A percentile compares a stretch with the other conserved stretches of the same genome.
phyloP scores from a whole-genome alignment of 2,329 filamentous ascomycete genomes.

The Diaporthe vexans region DNA sequence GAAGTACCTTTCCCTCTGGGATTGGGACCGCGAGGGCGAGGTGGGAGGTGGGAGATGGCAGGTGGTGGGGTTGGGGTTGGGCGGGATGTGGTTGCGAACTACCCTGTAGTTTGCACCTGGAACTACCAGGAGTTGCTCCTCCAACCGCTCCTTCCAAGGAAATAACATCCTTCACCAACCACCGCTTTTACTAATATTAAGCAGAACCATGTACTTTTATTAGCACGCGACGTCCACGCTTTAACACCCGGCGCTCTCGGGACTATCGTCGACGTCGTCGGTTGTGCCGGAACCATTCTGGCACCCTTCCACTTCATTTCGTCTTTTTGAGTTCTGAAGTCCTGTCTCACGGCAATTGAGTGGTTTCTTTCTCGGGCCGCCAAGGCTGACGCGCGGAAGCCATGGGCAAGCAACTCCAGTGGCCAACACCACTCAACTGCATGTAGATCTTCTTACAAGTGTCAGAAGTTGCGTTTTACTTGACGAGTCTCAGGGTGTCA shows the following conservation, averaged over 20 bases:
- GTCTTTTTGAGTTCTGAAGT: background rate
- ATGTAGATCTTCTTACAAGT: slow-evolving; percentile 4
- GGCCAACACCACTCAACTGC: slow-evolving; percentile 2
- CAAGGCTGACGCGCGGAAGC: slow-evolving; percentile 9
- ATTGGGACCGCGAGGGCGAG: background rate
- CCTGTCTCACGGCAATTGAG: slow-evolving; percentile 19
- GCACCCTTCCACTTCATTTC: background rate
- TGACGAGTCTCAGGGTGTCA: slow-evolving; percentile 13
- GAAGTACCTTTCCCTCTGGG: background rate
- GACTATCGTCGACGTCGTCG: background rate
- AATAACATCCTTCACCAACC: slow-evolving; percentile 32
- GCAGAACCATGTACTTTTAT: slow-evolving; percentile 1
- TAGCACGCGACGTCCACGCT: slow-evolving; percentile 20
- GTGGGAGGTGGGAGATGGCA: background rate
- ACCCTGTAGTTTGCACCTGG: slow-evolving; percentile 15
- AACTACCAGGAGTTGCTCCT: slow-evolving; percentile 20
- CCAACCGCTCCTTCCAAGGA: slow-evolving; percentile 30
- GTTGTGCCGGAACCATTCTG: background rate
- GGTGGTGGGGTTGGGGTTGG: slow-evolving; percentile 26
- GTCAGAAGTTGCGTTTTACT: slow-evolving; percentile 20
- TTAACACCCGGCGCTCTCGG: background rate
- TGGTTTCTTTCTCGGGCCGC: background rate
- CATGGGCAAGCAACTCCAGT: background rate
- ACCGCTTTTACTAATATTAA: slow-evolving; percentile 31
- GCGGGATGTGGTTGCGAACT: background rate